These are phyloP conservation scores for Spongospora subterranea DNA, from an alignment of 208 protist species.

Conservation along the genomic window DNA sequence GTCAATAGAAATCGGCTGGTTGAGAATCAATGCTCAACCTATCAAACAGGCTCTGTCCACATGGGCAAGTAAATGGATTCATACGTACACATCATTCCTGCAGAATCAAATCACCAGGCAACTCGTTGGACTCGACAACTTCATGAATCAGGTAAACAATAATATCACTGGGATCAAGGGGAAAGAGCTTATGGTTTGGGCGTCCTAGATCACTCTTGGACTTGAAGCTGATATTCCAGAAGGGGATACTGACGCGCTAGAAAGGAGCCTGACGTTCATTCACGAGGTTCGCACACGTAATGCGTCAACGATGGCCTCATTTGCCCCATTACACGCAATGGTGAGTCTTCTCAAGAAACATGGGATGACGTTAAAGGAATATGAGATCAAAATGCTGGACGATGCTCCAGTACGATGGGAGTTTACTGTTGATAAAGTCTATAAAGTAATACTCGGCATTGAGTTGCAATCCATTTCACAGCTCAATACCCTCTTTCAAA, in stretches of 20 bases:
- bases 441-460: conserved; percentile 82
- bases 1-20: conserved; percentile 84
- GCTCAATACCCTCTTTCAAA: conserved; percentile 4
- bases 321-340: conserved; percentile 73
- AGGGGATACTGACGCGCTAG: conserved; percentile 76
- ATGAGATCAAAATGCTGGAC: conserved; percentile 87
- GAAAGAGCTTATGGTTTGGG: neutral
- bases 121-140: conserved; percentile 68
- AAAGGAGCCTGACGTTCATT: conserved; percentile 74
- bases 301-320: conserved; percentile 73
- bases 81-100: conserved; percentile 84
- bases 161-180: conserved; percentile 47
- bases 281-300: conserved; percentile 66
- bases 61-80: conserved; percentile 89
- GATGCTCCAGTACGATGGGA: conserved; percentile 87
- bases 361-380: conserved; percentile 70
- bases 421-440: conserved; percentile 86
- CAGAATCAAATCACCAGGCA: conserved; percentile 74
- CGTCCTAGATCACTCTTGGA: neutral
- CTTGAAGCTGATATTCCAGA: conserved; percentile 71
- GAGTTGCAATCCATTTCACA: conserved; percentile 84
- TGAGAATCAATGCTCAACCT: conserved; percentile 91
- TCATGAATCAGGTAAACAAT: conserved; percentile 85
- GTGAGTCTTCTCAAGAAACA: conserved; percentile 75
- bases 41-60: conserved; percentile 88